Evolutionary conservation across 331 rosid genomes (phyloP).

Genomic region (Telfairia occidentalis): DNA sequence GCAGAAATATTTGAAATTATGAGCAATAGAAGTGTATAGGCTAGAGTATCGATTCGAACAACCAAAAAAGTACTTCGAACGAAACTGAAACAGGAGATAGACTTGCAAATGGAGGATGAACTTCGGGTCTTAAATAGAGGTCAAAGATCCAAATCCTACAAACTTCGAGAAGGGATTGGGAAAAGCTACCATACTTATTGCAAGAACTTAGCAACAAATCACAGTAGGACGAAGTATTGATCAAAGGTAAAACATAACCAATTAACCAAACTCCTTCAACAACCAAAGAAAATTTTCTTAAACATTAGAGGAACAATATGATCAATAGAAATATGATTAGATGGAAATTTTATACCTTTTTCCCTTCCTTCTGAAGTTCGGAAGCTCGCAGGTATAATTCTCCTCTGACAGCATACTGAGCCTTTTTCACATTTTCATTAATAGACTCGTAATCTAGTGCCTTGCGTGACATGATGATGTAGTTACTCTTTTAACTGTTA

Average conservation of each 20-base stretch:
- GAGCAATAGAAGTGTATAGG: not conserved
- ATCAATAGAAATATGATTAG: slow-evolving; percentile 5
- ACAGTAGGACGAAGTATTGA: not conserved
- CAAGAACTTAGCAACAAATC: not conserved
- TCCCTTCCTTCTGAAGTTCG: slow-evolving; percentile 95
- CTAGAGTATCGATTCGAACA: not conserved
- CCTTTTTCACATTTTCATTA: slow-evolving; percentile 82
- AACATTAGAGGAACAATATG: slow-evolving; percentile 1
- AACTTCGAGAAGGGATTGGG: not conserved
- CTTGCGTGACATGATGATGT: slow-evolving; percentile 63
- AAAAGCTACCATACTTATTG: not conserved
- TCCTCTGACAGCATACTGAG: slow-evolving; percentile 95
- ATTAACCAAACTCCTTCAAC: not conserved
- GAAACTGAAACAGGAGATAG: not conserved
- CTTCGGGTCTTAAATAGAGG: not conserved
- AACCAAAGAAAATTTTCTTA: not conserved
- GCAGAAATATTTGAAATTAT: slow-evolving; percentile 19
- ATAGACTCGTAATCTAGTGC: slow-evolving; percentile 60
- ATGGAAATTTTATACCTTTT: slow-evolving; percentile 42
- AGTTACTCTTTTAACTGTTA: slow-evolving; percentile 21
- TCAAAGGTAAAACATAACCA: not conserved
- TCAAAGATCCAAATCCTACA: not conserved
- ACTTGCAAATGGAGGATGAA: not conserved
- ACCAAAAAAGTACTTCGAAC: not conserved
- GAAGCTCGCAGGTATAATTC: slow-evolving; percentile 93